These are phyloP conservation scores for Stentor coeruleus DNA, from an alignment of 73 alveolate species.

Conservation along the genomic window DNA sequence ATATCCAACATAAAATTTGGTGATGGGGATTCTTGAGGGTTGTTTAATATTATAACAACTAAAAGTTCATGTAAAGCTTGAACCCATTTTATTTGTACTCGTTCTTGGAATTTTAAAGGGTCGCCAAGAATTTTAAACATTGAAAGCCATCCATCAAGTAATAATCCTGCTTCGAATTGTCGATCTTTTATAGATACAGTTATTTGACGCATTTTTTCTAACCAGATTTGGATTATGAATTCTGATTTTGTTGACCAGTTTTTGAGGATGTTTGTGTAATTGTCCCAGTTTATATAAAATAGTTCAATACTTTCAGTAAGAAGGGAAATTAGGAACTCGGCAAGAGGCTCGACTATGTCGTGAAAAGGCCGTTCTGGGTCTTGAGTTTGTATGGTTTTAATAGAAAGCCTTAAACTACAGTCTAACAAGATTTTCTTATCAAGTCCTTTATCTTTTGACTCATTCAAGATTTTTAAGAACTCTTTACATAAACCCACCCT, in stretches of 20 bases:
- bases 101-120: conserved; percentile 9
- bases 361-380: background rate
- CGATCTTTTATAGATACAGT: background rate
- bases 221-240: background rate
- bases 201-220: background rate
- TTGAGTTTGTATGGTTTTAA: background rate
- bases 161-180: background rate
- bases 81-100: conserved; percentile 4
- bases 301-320: background rate
- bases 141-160: conserved; percentile 18
- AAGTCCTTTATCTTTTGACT: background rate
- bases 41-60: background rate
- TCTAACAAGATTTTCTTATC: background rate
- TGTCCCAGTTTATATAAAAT: background rate
- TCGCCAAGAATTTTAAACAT: conserved; percentile 1
- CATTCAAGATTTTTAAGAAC: background rate
- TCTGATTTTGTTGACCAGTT: conserved; percentile 17
- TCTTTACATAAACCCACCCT: background rate
- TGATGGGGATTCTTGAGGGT: background rate
- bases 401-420: background rate
- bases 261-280: background rate
- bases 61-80: conserved; percentile 1
- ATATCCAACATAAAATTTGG: background rate
- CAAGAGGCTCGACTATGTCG: background rate
- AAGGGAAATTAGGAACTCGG: background rate